Base-by-base conservation (phyloP, 345 rosid genomes). In the Pelargonium nanum region DNA sequence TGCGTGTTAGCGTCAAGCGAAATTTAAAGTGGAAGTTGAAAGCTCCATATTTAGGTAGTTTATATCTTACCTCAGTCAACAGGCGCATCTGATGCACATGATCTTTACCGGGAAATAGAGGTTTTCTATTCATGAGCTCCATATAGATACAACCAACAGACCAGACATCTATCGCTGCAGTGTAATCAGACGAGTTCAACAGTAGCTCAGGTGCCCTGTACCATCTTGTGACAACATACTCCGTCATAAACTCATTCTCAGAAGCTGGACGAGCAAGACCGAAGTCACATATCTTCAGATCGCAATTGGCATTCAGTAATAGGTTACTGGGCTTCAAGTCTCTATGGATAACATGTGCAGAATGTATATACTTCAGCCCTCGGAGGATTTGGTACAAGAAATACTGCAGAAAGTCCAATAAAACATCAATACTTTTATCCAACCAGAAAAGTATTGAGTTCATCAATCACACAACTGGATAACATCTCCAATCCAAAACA, bases 171-270 rank as follows among this genome's bases (percentile, higher is more conserved):
- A 90, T 94, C 26, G 99, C 84, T 20, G 93, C 88, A 16, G 92
- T 90, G 66, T 94, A 90, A 25, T 90, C 96, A 0, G 97, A 81
- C 22, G 94, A 87, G 80, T 86, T 94, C 58, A 94, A 78, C 68
- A 94, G 63, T 50, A 94, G 75, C 81, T 94, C 99, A 0, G 99
- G 99, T 50, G 99, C 97, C 63, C 99, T 74, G 57, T 90, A 94
- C 99, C 96, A 94, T 71, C 99, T 83, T 1, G 99, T 94, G 25
- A 94, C 97, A 61, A 94, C 99, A 77, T 94, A 94, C 65, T 94
- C 99, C 0, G 99, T 94, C 99, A 90, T 94, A 58, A 87, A 78
- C 67, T 94, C 99, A 55, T 85, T 88, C 82, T 90, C 97, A 0
- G 96, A 75, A 63, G 89, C 67, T 19, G 93, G 95, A 24, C 99